Conservation (phyloP, 345 rosid genomes). For the Populus nigra region DNA sequence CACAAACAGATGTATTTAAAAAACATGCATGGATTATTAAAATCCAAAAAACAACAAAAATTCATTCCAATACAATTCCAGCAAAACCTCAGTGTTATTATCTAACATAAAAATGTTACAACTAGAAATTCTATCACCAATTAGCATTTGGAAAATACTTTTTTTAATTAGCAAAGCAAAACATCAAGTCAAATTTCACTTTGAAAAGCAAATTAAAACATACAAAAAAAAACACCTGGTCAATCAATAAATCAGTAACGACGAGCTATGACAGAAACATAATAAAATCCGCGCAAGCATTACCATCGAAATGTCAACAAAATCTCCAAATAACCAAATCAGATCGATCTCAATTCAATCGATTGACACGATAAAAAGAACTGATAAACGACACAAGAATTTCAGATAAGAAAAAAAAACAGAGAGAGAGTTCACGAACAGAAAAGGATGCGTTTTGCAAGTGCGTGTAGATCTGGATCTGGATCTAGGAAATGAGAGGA, state of each 20-base stretch:
- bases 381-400: not conserved
- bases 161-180: not conserved
- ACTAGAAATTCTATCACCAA: not conserved
- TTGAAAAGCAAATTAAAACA: not conserved
- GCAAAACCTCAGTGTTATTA: no score
- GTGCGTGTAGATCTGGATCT: constrained; percentile 26
- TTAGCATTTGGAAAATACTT: not conserved
- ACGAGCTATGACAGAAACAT: not conserved
- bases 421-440: not conserved
- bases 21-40: not conserved
- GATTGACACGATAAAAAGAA: constrained; percentile 15
- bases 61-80: not conserved
- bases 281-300: constrained; percentile 1
- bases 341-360: constrained; percentile 5
- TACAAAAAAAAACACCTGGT: no score
- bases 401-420: not conserved
- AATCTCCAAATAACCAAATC: not conserved
- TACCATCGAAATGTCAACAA: not conserved
- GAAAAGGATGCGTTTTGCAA: not conserved
- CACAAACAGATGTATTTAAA: not conserved
- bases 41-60: not conserved
- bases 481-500: constrained; percentile 40
- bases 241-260: not conserved
- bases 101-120: not conserved
- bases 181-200: not conserved